A percentile compares a stretch with the other conserved stretches of the same genome.
phyloP scores from a whole-genome alignment of 2,329 filamentous ascomycete genomes.

The Chaetomium globosum region DNA sequence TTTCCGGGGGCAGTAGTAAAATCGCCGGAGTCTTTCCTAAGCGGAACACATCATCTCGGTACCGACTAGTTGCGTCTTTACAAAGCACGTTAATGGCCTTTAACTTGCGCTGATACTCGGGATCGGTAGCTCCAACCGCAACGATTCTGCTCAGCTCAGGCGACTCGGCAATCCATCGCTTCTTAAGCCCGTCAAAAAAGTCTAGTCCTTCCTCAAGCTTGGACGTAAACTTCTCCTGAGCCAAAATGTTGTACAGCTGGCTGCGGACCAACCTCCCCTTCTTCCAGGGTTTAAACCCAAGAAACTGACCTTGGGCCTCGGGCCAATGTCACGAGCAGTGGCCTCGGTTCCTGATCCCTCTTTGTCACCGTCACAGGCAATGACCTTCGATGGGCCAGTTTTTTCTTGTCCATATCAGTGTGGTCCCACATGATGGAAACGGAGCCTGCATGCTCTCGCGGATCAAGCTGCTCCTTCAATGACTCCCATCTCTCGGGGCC shows the following conservation, averaged over 20 bases:
- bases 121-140: conserved; percentile 53
- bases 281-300: conserved; percentile 51
- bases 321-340: conserved; percentile 68
- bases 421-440: conserved; percentile 63
- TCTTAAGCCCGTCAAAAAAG: conserved; percentile 71
- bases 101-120: conserved; percentile 57
- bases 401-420: conserved; percentile 62
- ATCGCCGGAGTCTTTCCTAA: conserved; percentile 28
- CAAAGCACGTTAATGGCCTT: conserved; percentile 72
- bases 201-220: conserved; percentile 72
- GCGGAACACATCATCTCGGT: conserved; percentile 67
- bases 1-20: conserved; percentile 42
- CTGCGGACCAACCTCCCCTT: conserved; percentile 62
- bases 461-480: conserved; percentile 70
- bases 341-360: conserved; percentile 65
- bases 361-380: conserved; percentile 84
- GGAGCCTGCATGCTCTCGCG: conserved; percentile 64
- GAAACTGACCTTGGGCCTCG: conserved; percentile 68
- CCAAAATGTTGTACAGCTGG: conserved; percentile 67
- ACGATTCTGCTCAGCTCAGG: conserved; percentile 59
- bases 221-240: conserved; percentile 67
- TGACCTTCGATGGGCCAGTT: conserved; percentile 74
- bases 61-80: conserved; percentile 75
- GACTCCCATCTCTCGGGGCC: conserved; percentile 72
- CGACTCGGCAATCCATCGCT: conserved; percentile 65